Evolutionary conservation across 441 rosid genomes (phyloP).

Genomic region (Corymbia calophylla): DNA sequence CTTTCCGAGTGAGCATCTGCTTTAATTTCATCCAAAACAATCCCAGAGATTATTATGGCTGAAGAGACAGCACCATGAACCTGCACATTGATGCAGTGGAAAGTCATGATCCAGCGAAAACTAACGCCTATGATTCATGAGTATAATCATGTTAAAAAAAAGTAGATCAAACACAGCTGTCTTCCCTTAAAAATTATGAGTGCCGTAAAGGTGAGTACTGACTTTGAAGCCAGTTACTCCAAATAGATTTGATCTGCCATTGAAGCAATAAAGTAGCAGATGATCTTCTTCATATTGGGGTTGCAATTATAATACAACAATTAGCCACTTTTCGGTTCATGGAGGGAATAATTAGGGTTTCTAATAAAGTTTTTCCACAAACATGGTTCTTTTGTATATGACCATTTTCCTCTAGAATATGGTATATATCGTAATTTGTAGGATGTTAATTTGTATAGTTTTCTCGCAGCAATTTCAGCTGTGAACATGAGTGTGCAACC

Average conservation of each 20-base stretch:
- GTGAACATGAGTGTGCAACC: neutral
- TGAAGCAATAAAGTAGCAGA: neutral
- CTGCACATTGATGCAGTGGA: neutral
- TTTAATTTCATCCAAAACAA: neutral
- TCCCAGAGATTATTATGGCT: neutral
- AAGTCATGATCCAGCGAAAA: neutral
- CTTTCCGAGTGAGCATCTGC: neutral
- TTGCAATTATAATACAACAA: slow-evolving; percentile 2
- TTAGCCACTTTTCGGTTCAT: neutral
- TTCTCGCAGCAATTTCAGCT: neutral
- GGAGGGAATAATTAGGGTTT: neutral
- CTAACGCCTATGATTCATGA: neutral
- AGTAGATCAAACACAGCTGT: neutral
- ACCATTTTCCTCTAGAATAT: neutral
- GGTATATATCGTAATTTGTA: neutral
- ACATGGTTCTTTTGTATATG: neutral
- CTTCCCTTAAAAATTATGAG: neutral
- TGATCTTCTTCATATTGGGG: neutral
- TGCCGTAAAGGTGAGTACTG: neutral
- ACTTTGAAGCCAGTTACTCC: neutral
- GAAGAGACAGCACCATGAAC: neutral
- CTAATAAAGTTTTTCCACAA: neutral
- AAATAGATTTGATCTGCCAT: neutral
- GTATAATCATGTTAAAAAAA: neutral
- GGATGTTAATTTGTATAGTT: neutral